Conservation (phyloP, 192 early-diverging fungal species). For the Rhizophagus clarus region DNA sequence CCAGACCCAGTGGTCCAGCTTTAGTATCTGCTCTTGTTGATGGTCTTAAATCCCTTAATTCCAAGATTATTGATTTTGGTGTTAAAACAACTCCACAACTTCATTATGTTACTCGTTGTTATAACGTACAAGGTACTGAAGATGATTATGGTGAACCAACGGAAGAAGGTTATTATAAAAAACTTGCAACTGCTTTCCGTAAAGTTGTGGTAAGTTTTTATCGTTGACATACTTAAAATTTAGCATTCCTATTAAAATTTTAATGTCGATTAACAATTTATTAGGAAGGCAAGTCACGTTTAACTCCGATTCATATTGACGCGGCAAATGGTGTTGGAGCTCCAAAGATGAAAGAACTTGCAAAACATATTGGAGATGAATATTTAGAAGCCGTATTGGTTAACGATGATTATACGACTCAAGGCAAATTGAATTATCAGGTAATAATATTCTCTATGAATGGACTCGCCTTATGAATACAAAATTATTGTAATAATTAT, state of each 20-base stretch:
- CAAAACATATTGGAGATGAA: slow-evolving; percentile 64
- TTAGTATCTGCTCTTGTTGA: slow-evolving; percentile 81
- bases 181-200: slow-evolving; percentile 84
- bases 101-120: slow-evolving; percentile 89
- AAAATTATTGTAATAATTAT: no score
- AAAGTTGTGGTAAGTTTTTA: slow-evolving; percentile 67
- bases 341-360: slow-evolving; percentile 80
- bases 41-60: slow-evolving; percentile 76
- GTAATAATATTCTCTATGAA: slow-evolving; percentile 47
- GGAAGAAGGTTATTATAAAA: slow-evolving; percentile 89
- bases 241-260: neutral
- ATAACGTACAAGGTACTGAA: slow-evolving; percentile 77
- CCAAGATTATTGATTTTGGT: slow-evolving; percentile 76
- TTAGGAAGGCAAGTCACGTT: slow-evolving; percentile 68
- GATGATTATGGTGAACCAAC: slow-evolving; percentile 88
- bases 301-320: slow-evolving; percentile 80
- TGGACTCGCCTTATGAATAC: neutral
- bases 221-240: no score
- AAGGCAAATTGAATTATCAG: slow-evolving; percentile 83
- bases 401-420: slow-evolving; percentile 72
- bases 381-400: slow-evolving; percentile 65
- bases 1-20: slow-evolving; percentile 84
- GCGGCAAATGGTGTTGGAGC: slow-evolving; percentile 98
- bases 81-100: slow-evolving; percentile 95
- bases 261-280: neutral